Evolutionary conservation across 768 basidiomycete species (phyloP).

Genomic region (Pulveroboletus frians): DNA sequence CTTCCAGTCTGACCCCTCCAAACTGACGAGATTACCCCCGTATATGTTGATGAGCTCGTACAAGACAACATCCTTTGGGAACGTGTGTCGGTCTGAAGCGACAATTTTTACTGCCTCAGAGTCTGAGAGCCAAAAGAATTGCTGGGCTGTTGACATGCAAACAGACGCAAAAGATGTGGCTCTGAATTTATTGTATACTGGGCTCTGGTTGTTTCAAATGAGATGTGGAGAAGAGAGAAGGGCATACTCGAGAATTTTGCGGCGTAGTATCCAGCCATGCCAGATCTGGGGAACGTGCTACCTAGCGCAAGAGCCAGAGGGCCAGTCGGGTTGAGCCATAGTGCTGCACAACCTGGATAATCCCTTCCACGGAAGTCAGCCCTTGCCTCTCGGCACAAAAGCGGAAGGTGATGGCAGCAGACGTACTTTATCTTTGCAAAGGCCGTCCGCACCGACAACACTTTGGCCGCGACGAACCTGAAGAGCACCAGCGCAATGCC

Average conservation of each 20-base stretch:
- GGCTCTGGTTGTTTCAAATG: neutral
- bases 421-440: slow-evolving; percentile 18
- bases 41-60: slow-evolving; percentile 43
- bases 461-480: slow-evolving; percentile 8
- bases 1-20: slow-evolving; percentile 44
- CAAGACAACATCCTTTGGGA: slow-evolving; percentile 37
- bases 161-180: slow-evolving; percentile 38
- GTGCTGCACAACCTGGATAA: slow-evolving; percentile 13
- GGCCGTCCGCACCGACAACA: slow-evolving; percentile 3
- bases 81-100: slow-evolving; percentile 30
- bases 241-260: slow-evolving; percentile 35
- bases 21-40: slow-evolving; percentile 41
- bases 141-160: slow-evolving; percentile 26
- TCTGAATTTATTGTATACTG: slow-evolving; percentile 38
- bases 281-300: slow-evolving; percentile 32
- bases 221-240: neutral
- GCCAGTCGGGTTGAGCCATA: slow-evolving; percentile 34
- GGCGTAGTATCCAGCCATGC: slow-evolving; percentile 31
- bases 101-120: slow-evolving; percentile 38
- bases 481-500: slow-evolving; percentile 4
- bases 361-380: slow-evolving; percentile 5
- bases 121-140: slow-evolving; percentile 40
- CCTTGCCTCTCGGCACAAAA: neutral
- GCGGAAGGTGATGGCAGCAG: neutral
- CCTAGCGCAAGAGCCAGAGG: slow-evolving; percentile 24